phyloP scores from a whole-genome alignment of 257 asterid species.

The Sherardia arvensis region DNA sequence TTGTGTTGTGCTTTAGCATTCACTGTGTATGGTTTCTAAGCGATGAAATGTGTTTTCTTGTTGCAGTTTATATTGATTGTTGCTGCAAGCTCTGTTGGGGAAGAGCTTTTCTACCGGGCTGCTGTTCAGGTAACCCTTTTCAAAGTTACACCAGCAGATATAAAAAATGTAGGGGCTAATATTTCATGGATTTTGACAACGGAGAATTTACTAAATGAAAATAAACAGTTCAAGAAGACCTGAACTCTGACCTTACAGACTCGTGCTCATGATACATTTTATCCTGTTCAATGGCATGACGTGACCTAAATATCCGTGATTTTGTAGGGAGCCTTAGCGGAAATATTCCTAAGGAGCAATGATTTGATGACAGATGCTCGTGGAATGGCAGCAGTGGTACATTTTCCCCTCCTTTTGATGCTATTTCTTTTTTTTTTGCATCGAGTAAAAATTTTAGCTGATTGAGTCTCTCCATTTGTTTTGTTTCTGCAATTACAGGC shows the following conservation, averaged over 20 bases:
- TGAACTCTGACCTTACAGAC: not conserved
- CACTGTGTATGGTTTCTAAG: not conserved
- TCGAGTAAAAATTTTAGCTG: not conserved
- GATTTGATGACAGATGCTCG: conserved; percentile 63
- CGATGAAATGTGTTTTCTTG: not conserved
- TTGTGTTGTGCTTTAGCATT: not conserved
- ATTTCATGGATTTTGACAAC: too few relatives aligned
- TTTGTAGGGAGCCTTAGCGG: conserved; percentile 82
- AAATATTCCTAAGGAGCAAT: conserved; percentile 56
- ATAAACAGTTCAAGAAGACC: not conserved
- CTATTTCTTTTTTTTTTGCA: too few relatives aligned
- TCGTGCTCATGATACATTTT: not conserved
- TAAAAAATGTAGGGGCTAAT: too few relatives aligned
- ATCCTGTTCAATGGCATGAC: not conserved
- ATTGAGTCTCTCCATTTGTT: not conserved
- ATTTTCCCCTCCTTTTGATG: conserved; percentile 1
- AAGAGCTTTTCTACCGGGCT: conserved; percentile 92
- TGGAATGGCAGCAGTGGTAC: conserved; percentile 86
- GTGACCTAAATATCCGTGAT: not conserved
- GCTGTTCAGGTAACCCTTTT: conserved; percentile 65
- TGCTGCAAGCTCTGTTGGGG: conserved; percentile 97
- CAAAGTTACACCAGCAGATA: too few relatives aligned
- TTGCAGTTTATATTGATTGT: conserved; percentile 82
- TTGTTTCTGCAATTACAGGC: conserved; percentile 36
- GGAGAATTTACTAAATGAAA: too few relatives aligned